phyloP scores from a whole-genome alignment of 495 filamentous ascomycete genomes.

The Saxophila tyrrhenica region DNA sequence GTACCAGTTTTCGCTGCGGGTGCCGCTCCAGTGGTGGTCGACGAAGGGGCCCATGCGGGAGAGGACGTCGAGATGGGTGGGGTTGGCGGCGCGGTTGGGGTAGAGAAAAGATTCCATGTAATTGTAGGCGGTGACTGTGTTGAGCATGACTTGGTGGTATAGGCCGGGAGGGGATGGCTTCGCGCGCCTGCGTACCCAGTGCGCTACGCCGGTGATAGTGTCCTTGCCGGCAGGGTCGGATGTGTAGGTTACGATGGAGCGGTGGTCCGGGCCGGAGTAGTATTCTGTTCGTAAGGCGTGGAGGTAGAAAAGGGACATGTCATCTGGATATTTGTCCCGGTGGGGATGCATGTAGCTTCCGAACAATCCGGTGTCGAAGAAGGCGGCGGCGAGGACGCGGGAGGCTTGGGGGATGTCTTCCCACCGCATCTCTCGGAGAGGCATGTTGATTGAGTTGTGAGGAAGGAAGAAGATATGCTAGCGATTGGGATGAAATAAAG shows the following conservation, averaged over 20 bases:
- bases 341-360: conserved; percentile 20
- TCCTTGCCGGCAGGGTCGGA: conserved; percentile 1
- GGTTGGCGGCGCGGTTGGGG: conserved; percentile 6
- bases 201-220: conserved; percentile 4
- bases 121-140: not conserved
- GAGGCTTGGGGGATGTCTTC: not conserved
- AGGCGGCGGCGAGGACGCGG: conserved; percentile 4
- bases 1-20: conserved; percentile 1
- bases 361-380: conserved; percentile 17
- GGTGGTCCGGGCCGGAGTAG: conserved; percentile 4
- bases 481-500: too few relatives aligned
- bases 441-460: not conserved
- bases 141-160: not conserved
- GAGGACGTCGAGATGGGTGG: not conserved
- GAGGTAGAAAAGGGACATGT: conserved; percentile 13
- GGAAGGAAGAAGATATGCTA: too few relatives aligned
- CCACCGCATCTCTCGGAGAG: not conserved
- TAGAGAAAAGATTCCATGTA: not conserved
- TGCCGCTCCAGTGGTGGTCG: conserved; percentile 2
- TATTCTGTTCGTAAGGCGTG: conserved; percentile 1
- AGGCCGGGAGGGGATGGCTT: not conserved
- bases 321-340: conserved; percentile 13
- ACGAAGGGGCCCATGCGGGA: not conserved
- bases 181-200: conserved; percentile 3
- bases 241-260: not conserved